Evolutionary conservation across 805 yeast species (phyloP), one percentile per base, ranked within the genome.

Genomic region (Yueomyces sp.): DNA sequence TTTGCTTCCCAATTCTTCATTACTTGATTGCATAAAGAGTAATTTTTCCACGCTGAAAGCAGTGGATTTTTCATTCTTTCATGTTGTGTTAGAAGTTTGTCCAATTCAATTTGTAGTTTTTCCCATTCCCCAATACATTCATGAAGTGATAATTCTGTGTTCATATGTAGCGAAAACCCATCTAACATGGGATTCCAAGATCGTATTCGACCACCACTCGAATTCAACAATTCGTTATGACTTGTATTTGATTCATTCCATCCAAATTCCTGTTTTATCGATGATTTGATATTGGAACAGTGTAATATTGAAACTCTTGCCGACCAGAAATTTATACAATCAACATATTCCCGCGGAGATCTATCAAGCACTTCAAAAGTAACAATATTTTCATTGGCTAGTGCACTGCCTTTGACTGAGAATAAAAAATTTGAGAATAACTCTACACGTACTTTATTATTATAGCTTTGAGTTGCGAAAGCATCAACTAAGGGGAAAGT

Each of bases 321-420:
- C 2, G 94, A 85, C 95, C 96, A 87, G 58, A 84, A 87, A 60
- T 86, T 87, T 62, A 92, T 79, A 4, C 90, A 77, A 51, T 80
- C 74, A 19, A 83, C 76, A 60, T 75, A 85, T 54, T 77, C 82
- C 38, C 65, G 63, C 0, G 95, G 92, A 46, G 75, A 74, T 50
- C 79, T 83, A 28, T 5, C 5, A 7, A n/a, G n/a, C 8, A 34
- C 37, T 11, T 34, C 37, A 34, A 34, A 34, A 5, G 8, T 6
- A 11, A 66, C 57, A 11, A 85, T 76, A 0, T 86, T 77, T 60
- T 76, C 78, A 30, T 30, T 30, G 9, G 33, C 6, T 6, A 6
- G 33, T 30, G 33, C 33, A 6, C 33, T 30, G 1, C 6, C 6
- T 34, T 34, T 34, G 8, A 19, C 6, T 5, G 26, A 11, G 6